Conservation (phyloP, 495 filamentous ascomycete species). For the Neurospora tetrasperma region DNA sequence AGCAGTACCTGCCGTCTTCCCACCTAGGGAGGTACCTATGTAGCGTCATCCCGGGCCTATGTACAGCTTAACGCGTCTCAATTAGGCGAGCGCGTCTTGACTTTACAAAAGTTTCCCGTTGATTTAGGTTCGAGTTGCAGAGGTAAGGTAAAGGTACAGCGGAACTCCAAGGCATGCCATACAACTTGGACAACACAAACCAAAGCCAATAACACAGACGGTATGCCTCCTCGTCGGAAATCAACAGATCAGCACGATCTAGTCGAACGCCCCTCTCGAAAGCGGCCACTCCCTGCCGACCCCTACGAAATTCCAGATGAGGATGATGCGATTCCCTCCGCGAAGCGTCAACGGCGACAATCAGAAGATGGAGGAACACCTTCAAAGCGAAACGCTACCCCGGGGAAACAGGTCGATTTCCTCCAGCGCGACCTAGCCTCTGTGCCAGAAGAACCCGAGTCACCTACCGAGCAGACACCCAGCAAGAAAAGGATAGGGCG, state of each 20-base stretch:
- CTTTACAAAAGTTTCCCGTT: not conserved
- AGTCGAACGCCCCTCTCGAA: slow-evolving; percentile 5
- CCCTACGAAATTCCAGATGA: slow-evolving; percentile 25
- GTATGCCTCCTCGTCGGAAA: slow-evolving; percentile 9
- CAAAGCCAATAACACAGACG: not conserved
- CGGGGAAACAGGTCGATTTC: not conserved
- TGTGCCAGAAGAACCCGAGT: not conserved
- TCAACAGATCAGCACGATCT: slow-evolving; percentile 4
- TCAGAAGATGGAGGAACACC: not conserved
- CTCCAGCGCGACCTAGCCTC: not conserved
- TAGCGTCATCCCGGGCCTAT: not conserved
- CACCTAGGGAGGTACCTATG: too few relatives aligned
- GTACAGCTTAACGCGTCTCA: not conserved
- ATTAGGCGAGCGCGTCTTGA: not conserved
- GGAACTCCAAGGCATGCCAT: not conserved
- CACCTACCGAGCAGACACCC: slow-evolving; percentile 9
- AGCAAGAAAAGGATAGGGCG: slow-evolving; percentile 16
- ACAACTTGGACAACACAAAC: not conserved
- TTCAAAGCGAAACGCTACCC: not conserved
- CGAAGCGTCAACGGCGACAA: slow-evolving; percentile 10
- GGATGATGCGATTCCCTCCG: slow-evolving; percentile 4
- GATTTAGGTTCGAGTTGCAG: not conserved
- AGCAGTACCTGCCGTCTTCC: not conserved
- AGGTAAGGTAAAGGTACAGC: too few relatives aligned
- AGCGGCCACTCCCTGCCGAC: slow-evolving; percentile 11